Base-by-base conservation (phyloP, 2,329 filamentous ascomycete species). In the Leptographium radiaticola region DNA sequence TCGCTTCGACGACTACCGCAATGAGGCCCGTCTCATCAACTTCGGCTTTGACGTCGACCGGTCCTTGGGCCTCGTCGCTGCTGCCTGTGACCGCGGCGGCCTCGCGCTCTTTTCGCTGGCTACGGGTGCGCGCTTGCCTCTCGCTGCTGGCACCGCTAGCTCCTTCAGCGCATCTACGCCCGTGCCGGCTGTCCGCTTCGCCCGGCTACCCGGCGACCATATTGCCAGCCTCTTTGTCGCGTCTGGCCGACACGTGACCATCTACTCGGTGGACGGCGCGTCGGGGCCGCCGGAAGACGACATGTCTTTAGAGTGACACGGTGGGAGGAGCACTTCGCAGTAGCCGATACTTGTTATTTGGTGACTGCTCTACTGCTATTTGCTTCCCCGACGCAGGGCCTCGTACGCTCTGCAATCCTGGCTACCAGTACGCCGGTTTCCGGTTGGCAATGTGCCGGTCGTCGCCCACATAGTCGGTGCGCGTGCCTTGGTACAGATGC, bases 21-120 rank as follows among this genome's bases (percentile, higher is more conserved):
- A 83, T 61, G 62, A 63, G 0, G 72, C 73, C 0, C 70, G 49
- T 2, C 44, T 57, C 33, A 20, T 42, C 1, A 49, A 72, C 45
- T 63, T 73, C 44, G 63, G 72, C 18, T 68, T 75, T 11, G 80
- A 79, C 1, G 72, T 81, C 59, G 77, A 79, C 52, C 70, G 75
- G 6, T 64, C 67, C 12, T 63, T 71, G 13, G 67, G 69, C n/a
- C 62, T 71, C 9, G 79, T 79, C 0, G 74, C 78, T 18, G 31
- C 16, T 30, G 7, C n/a, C 15, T 31, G 10, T 1, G 74, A 77
- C 49, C 68, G 75, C 49, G 72, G 71, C 12, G 70, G 64, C 0
- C 65, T 81, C 0, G 68, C 60, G 1, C 58, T 81, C 13, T 80
- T 77, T 59, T 79, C 76, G 10, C 61, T 77, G 8, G 59, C 58